Evolutionary conservation across 2,329 filamentous ascomycete species (phyloP), one percentile per base, ranked within the genome.

Genomic region (Mycosphaerella arachidis): DNA sequence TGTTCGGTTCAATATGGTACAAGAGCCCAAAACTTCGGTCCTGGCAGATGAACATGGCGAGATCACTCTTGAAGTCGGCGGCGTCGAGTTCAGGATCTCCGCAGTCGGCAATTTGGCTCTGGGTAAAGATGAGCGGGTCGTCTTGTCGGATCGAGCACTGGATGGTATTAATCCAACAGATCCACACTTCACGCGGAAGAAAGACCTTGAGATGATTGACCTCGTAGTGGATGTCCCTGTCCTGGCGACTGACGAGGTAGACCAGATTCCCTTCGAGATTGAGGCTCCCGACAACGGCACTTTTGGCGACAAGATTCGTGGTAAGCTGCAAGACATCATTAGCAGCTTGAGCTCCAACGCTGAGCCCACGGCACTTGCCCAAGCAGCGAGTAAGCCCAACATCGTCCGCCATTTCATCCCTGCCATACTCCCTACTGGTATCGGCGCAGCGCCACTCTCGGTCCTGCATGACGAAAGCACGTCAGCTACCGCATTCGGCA

Each of bases 101-200:
- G 88, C 89, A 48, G 86, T 96, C 63, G 92, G 91, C 46, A 90
- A 89, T 66, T 83, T 92, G 45, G 84, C 89, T 0, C 80, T 99
- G 3, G 93, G 93, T 4, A 87, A 89, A 52, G 91, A 97, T 70
- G 93, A 97, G 75, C 90, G 88, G 64, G 86, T 97, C 20, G 90
- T 90, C 71, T 84, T 97, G 64, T 83, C 88, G 51, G 85, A 89
- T 27, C 86, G 91, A 59, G 84, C 93, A 0, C 69, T 81, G 45
- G 72, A 76, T 29, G 86, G 91, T 30, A 85, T 88, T 59, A 87
- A 90, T 65, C 83, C 92, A 37, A 84, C 85, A 24, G 93, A 97
- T 74, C 90, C 92, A 13, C 87, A 92, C 59, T 97, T 97, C 73
- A 89, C 87, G 9, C 84, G 90, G 30, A 81, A 92, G 29, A 85